Evolutionary conservation across 2,329 filamentous ascomycete species (phyloP).

Genomic region (Fusarium euwallaceae): DNA sequence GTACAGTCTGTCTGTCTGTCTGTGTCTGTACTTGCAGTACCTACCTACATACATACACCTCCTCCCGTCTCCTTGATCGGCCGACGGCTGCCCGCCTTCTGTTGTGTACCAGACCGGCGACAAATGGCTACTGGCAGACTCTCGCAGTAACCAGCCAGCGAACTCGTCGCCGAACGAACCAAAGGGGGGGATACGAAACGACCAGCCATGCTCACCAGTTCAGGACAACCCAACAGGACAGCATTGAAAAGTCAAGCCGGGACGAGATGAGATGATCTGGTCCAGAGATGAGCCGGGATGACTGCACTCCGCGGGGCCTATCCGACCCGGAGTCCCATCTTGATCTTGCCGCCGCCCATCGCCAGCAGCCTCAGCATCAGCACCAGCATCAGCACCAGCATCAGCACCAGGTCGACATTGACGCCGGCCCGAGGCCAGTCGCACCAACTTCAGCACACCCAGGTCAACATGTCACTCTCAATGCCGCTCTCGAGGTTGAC

Average conservation of each 20-base stretch:
- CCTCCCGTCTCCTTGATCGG: constrained; percentile 34
- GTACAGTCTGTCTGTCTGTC: background rate
- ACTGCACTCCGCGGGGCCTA: constrained; percentile 49
- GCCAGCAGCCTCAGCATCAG: constrained; percentile 57
- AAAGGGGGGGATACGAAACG: constrained; percentile 17
- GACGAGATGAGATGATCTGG: constrained; percentile 49
- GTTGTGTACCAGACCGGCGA: constrained; percentile 41
- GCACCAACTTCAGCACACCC: constrained; percentile 62
- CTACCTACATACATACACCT: constrained; percentile 5
- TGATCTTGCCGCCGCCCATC: constrained; percentile 49
- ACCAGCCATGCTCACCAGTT: constrained; percentile 45
- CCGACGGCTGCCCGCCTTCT: constrained; percentile 41
- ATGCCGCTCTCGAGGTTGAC: constrained; percentile 63
- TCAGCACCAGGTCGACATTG: constrained; percentile 57
- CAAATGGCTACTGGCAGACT: constrained; percentile 42
- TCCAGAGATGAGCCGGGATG: constrained; percentile 49
- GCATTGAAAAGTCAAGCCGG: constrained; percentile 43
- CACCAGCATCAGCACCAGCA: constrained; percentile 31
- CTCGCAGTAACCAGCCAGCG: constrained; percentile 39
- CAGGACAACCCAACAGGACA: constrained; percentile 41
- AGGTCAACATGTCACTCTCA: constrained; percentile 61
- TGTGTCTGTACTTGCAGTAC: background rate
- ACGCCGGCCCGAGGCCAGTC: constrained; percentile 65
- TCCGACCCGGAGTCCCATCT: constrained; percentile 50
- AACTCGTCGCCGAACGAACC: constrained; percentile 15